Evolutionary conservation across 192 early-diverging fungal species (phyloP), one percentile per base, ranked within the genome.

Genomic region (Entophlyctis helioformis): DNA sequence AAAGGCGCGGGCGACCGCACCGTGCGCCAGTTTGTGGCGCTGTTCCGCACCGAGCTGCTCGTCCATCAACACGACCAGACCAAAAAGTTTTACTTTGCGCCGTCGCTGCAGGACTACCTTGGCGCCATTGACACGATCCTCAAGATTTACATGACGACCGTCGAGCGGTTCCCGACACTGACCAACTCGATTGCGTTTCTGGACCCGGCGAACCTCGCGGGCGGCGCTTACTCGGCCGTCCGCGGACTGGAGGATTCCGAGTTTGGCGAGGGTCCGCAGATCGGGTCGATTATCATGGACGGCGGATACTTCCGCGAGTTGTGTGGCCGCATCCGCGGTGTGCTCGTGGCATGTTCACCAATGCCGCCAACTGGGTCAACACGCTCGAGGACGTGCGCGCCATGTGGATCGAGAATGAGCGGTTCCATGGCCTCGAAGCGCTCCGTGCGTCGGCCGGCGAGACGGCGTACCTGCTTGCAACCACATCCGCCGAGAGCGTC

Each of bases 381-480:
- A 53, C 50, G 2, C 71, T 62, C 59, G 69, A 73, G 26, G 55
- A 57, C 3, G 60, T 79, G 25, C 51, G 69, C 11, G 41, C 26
- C 1, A 78, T 80, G 75, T 78, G 70, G 69, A 53, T 74, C 18
- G 59, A 73, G 36, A 75, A 80, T 50, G 66, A 78, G 40, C 40
- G 39, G 19, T 72, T 76, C 42, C 43, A 66, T 40, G 67, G 42
- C 3, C 24, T 68, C 16, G 36, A 46, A 7, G 46, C 63, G 10
- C 34, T 79, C 18, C 45, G 59, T 35, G 48, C 25, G 19, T 42
- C 55, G 28, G 56, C 46, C 1, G 72, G 72, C 13, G 54, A 45
- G 5, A 42, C 69, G 2, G 69, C 69, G 1, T 42, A 57, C 6
- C 16, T 69, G n/a, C 35, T 76, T 2, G 69, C 64, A 12, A 64